Base-by-base conservation (phyloP, 805 yeast species). In the Myxozyma mucilagina region DNA sequence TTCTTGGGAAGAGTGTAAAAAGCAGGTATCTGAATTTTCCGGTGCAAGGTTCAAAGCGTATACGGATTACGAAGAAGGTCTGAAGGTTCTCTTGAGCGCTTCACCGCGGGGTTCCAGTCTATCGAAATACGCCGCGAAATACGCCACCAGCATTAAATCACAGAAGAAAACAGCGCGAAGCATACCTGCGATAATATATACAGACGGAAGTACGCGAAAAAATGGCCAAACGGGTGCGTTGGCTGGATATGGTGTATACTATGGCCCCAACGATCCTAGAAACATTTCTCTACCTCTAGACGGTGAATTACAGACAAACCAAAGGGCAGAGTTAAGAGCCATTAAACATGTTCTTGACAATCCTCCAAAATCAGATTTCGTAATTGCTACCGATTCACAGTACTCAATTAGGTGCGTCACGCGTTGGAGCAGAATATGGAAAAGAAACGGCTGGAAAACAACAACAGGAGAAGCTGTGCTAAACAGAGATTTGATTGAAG, bases 171-270 rank as follows among this genome's bases (percentile, higher is more conserved):
- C 29, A 24, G 29, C 29, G 29, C 29, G 2, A 24, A 24, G 29
- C 29, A 24, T 20, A 24, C 49, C 49, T 29, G 1, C 31, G 8
- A 38, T 20, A 4, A 76, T 90, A 0, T 91, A 82, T 69, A 86
- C 90, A 20, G 97, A 91, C 73, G 97, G 97, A 0, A 88, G 96
- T 0, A 78, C 86, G 0, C 75, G 85, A 9, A 80, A 82, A 3
- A 87, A 87, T 68, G 91, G 90, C 0, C 75, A 69, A 20, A 49
- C 53, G 0, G 65, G 67, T 8, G 76, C 80, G 0, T 59, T 67
- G 2, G 85, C 87, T 0, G 97, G 97, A 0, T 84, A 82, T 68
- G 97, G 97, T 29, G 88, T 87, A 0, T 90, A 76, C 71, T 89
- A 80, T 71, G 92, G 90, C 0, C 74, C 67, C 0, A 69, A 72